phyloP scores from a whole-genome alignment of 257 asterid species.

The Solanum megistacrolobum region DNA sequence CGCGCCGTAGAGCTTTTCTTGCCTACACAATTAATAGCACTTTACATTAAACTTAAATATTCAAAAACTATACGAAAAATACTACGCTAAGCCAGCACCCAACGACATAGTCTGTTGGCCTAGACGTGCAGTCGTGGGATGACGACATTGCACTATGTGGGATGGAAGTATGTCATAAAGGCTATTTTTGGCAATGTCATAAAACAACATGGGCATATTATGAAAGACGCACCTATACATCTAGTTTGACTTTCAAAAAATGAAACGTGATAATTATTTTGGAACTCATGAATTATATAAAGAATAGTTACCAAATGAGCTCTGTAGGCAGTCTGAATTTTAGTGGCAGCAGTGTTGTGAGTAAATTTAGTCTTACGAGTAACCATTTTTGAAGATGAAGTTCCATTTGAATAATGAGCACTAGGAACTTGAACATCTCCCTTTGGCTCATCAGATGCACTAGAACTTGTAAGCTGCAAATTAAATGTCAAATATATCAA shows the following conservation, averaged over 20 bases:
- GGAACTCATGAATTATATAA: rapidly evolving
- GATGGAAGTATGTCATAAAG: background rate
- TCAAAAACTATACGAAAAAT: background rate
- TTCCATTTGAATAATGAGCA: slow-evolving; percentile 14
- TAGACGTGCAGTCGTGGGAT: background rate
- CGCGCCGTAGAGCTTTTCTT: slow-evolving; percentile 29
- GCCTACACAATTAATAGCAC: slow-evolving; percentile 22
- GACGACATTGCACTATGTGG: background rate
- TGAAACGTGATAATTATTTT: background rate
- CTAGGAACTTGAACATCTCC: background rate
- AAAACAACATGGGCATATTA: too few relatives aligned
- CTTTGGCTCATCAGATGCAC: slow-evolving; percentile 10
- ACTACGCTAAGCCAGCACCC: background rate
- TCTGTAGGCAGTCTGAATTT: slow-evolving; percentile 48
- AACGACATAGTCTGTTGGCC: background rate
- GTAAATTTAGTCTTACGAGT: slow-evolving; percentile 1
- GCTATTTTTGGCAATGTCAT: background rate
- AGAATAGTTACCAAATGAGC: slow-evolving; percentile 24
- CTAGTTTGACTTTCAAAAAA: rapidly evolving
- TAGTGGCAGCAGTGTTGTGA: slow-evolving; percentile 34
- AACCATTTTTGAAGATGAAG: slow-evolving; percentile 6
- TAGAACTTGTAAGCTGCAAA: background rate
- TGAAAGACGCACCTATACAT: background rate
- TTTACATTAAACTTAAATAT: too few relatives aligned
- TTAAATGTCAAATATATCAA: background rate